phyloP scores from a whole-genome alignment of 371 early-diverging fungal species.

The Rhizopus delemar region DNA sequence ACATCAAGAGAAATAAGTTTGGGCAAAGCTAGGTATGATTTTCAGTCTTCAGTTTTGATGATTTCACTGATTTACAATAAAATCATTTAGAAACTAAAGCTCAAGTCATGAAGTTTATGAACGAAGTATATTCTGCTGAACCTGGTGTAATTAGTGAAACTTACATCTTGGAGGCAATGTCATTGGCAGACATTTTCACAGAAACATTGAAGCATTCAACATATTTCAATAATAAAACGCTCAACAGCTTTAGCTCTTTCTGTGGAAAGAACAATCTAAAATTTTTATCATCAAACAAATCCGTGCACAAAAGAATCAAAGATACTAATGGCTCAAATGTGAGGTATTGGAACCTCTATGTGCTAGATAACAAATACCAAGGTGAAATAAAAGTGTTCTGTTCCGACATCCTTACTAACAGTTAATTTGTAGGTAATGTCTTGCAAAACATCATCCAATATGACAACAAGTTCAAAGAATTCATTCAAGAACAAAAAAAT shows the following conservation, averaged over 20 bases:
- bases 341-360: slow-evolving; percentile 18
- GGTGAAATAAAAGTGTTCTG: slow-evolving; percentile 18
- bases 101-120: slow-evolving; percentile 18
- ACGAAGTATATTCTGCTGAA: slow-evolving; percentile 17
- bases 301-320: slow-evolving; percentile 16
- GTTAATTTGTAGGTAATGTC: slow-evolving; percentile 20
- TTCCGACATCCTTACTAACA: slow-evolving; percentile 20
- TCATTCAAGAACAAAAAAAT: slow-evolving; percentile 4
- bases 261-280: slow-evolving; percentile 15
- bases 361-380: slow-evolving; percentile 15
- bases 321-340: slow-evolving; percentile 12
- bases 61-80: slow-evolving; percentile 18
- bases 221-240: slow-evolving; percentile 21
- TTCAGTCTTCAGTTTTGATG: slow-evolving; percentile 15
- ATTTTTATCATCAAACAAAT: slow-evolving; percentile 7
- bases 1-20: slow-evolving; percentile 7
- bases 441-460: slow-evolving; percentile 8
- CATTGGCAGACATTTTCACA: slow-evolving; percentile 15
- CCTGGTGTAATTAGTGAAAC: slow-evolving; percentile 14
- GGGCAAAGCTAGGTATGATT: slow-evolving; percentile 15
- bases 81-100: slow-evolving; percentile 23
- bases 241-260: slow-evolving; percentile 21
- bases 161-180: slow-evolving; percentile 13
- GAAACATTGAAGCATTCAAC: slow-evolving; percentile 17
- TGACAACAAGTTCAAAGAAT: slow-evolving; percentile 7